Evolutionary conservation across 192 early-diverging fungal genomes (phyloP).

Genomic region (Coemansia sp.): DNA sequence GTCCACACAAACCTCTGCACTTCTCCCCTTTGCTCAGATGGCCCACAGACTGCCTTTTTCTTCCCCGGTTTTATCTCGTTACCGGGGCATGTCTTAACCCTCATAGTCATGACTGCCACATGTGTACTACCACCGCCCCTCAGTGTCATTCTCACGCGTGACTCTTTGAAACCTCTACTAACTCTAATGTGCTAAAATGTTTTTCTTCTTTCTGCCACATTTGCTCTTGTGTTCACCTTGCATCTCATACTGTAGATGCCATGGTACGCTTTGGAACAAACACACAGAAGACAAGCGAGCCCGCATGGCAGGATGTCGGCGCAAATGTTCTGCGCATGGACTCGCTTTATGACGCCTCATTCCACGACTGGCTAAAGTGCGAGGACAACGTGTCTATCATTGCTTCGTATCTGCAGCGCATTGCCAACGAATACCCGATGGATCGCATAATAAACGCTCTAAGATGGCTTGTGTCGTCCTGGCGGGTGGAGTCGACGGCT

Average conservation of each 20-base stretch:
- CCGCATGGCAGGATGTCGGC: constrained; percentile 70
- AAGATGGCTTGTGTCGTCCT: constrained; percentile 71
- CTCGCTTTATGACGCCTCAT: constrained; percentile 71
- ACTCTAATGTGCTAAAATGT: constrained; percentile 1
- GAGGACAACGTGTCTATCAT: constrained; percentile 75
- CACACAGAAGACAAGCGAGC: constrained; percentile 51
- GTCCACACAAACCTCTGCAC: not conserved
- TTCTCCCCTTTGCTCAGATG: not conserved
- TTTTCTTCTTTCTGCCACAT: not conserved
- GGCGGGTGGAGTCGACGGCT: constrained; percentile 70
- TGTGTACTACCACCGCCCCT: not conserved
- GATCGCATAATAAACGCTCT: constrained; percentile 73
- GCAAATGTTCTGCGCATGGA: constrained; percentile 74
- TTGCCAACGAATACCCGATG: constrained; percentile 72
- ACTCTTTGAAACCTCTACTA: constrained; percentile 12
- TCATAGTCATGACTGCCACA: not conserved
- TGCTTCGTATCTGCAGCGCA: constrained; percentile 68
- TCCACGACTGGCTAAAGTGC: constrained; percentile 71
- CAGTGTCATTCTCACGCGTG: constrained; percentile 18
- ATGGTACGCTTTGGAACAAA: constrained; percentile 57
- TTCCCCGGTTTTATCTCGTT: constrained; percentile 2
- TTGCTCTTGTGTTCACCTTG: not conserved
- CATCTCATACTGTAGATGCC: constrained; percentile 31
- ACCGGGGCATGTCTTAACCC: not conserved
- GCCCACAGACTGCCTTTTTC: constrained; percentile 1